phyloP scores from a whole-genome alignment of 2,329 filamentous ascomycete species.

The Pseudophaeomoniella oleicola region DNA sequence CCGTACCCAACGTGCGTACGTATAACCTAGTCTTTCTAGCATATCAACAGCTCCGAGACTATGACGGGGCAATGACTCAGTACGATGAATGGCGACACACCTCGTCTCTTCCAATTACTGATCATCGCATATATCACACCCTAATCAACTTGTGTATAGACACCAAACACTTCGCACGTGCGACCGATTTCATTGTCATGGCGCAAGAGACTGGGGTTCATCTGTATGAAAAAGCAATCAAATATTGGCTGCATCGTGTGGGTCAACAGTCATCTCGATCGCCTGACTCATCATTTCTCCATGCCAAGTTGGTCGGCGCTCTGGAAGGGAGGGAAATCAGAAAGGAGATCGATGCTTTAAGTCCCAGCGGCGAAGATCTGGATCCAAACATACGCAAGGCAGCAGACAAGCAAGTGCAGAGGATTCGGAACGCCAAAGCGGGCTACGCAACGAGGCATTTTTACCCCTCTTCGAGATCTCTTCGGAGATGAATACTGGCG shows the following conservation, averaged over 20 bases:
- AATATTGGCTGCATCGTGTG: background rate
- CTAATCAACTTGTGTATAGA: background rate
- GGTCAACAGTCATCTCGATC: background rate
- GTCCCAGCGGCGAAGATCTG: no score
- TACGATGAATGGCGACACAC: background rate
- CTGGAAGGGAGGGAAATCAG: no score
- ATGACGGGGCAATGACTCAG: background rate
- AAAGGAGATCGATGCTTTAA: no score
- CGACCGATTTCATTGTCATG: background rate
- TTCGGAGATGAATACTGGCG: no score
- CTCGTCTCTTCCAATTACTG: background rate
- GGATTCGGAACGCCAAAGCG: no score
- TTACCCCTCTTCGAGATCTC: no score
- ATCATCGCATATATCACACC: background rate
- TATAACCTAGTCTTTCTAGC: background rate
- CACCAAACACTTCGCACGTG: background rate
- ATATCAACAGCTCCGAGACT: background rate
- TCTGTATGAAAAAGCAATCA: background rate
- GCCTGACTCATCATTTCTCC: no score
- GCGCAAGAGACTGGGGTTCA: background rate
- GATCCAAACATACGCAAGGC: no score
- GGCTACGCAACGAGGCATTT: no score
- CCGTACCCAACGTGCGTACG: slow-evolving; percentile 1
- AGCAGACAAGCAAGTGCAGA: no score
- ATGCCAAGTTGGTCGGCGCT: no score